Conservation (phyloP, 1,284 basidiomycete species). For the Afroboletus lepidellus region DNA sequence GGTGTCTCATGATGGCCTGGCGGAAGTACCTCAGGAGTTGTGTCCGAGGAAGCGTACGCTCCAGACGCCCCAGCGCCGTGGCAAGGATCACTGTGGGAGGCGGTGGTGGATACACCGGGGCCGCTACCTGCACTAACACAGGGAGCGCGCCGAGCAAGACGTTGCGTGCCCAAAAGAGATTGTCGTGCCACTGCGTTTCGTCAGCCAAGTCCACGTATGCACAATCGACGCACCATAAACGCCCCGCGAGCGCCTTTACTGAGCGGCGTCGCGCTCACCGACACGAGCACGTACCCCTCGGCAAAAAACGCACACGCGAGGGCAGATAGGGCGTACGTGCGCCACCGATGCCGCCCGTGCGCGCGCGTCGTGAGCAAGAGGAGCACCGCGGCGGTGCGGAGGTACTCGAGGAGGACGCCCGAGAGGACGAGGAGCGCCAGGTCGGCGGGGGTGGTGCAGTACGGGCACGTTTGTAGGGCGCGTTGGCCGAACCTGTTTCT, state of each 20-base stretch:
- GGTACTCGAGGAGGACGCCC: slow-evolving; percentile 53
- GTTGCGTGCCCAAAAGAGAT: slow-evolving; percentile 51
- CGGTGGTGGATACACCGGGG: slow-evolving; percentile 25
- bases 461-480: slow-evolving; percentile 56
- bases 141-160: slow-evolving; percentile 60
- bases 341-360: slow-evolving; percentile 45
- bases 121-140: slow-evolving; percentile 46
- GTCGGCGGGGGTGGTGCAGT: slow-evolving; percentile 58
- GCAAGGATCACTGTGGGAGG: slow-evolving; percentile 20
- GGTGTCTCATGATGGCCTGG: slow-evolving; percentile 54
- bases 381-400: slow-evolving; percentile 53
- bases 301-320: slow-evolving; percentile 48
- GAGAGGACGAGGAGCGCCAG: slow-evolving; percentile 60
- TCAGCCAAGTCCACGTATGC: background rate
- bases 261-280: slow-evolving; percentile 47
- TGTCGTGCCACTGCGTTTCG: slow-evolving; percentile 63
- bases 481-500: slow-evolving; percentile 60
- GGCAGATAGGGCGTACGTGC: slow-evolving; percentile 47
- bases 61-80: slow-evolving; percentile 36
- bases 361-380: slow-evolving; percentile 47
- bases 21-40: slow-evolving; percentile 55
- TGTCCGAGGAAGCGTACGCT: slow-evolving; percentile 42
- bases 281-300: slow-evolving; percentile 55
- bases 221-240: slow-evolving; percentile 59
- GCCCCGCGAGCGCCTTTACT: slow-evolving; percentile 38